Evolutionary conservation across 2,329 filamentous ascomycete genomes (phyloP).

Genomic region (Cordyceps cicadae): DNA sequence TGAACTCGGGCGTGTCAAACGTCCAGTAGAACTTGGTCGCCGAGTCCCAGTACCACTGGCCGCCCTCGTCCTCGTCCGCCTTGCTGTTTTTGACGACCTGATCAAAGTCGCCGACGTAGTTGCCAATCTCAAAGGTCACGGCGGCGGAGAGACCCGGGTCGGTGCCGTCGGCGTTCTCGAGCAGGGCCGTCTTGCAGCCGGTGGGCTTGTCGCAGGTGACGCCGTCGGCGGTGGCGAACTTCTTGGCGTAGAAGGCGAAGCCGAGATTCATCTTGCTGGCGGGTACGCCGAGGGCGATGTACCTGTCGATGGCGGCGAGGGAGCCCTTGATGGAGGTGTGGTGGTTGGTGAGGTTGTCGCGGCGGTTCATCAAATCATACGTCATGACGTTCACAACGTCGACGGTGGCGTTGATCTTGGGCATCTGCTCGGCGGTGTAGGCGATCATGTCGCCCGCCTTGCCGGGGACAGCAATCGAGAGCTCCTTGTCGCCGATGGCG

Average conservation of each 20-base stretch:
- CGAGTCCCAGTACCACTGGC: conserved; percentile 47
- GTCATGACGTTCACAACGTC: conserved; percentile 66
- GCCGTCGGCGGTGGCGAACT: conserved; percentile 47
- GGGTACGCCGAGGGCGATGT: conserved; percentile 48
- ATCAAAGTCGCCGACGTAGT: background rate
- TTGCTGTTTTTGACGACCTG: conserved; percentile 32
- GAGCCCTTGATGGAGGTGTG: conserved; percentile 52
- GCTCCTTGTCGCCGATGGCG: conserved; percentile 50
- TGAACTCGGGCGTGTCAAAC: conserved; percentile 44
- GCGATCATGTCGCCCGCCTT: conserved; percentile 58
- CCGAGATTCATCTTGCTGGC: conserved; percentile 54
- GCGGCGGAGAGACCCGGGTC: conserved; percentile 46
- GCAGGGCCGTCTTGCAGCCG: conserved; percentile 49
- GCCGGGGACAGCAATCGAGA: conserved; percentile 61
- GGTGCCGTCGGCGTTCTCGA: conserved; percentile 52
- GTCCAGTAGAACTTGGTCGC: conserved; percentile 42
- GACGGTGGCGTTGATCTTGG: conserved; percentile 49
- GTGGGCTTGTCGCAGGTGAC: conserved; percentile 39
- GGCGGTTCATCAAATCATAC: conserved; percentile 66
- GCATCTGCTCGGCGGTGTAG: conserved; percentile 49
- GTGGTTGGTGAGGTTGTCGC: conserved; percentile 57
- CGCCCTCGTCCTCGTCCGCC: conserved; percentile 40
- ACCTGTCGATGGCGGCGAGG: conserved; percentile 47
- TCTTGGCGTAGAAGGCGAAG: conserved; percentile 63
- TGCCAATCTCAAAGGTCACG: conserved; percentile 30